A percentile compares a stretch with the other conserved stretches of the same genome.
phyloP scores from a whole-genome alignment of 345 rosid species.

The Brassica rapa region DNA sequence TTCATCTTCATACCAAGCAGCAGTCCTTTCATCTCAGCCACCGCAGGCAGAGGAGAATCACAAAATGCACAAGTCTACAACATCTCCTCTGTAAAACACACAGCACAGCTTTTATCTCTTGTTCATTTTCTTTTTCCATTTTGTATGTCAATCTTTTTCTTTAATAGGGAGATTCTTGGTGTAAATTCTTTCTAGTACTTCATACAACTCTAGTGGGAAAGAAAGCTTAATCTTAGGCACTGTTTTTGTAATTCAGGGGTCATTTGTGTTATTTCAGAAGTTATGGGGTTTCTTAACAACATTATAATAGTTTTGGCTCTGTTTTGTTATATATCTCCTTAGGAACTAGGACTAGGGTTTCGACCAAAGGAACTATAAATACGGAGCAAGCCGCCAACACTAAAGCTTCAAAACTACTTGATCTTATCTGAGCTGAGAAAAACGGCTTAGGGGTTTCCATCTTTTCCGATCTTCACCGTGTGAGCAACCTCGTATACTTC shows the following conservation, averaged over 20 bases:
- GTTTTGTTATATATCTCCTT: not conserved
- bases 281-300: constrained; percentile 8
- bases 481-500: constrained; percentile 40
- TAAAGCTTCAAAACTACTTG: constrained; percentile 49
- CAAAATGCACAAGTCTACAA: constrained; percentile 58
- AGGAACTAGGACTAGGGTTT: not conserved
- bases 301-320: not conserved
- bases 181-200: constrained; percentile 10
- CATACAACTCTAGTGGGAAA: constrained; percentile 8
- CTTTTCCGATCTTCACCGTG: constrained; percentile 13
- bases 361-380: constrained; percentile 10
- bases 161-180: not conserved
- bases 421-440: constrained; percentile 82
- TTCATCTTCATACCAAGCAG: constrained; percentile 79
- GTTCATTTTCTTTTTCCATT: not conserved
- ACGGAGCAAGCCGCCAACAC: not conserved
- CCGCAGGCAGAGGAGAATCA: constrained; percentile 50
- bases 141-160: constrained; percentile 13
- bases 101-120: not conserved
- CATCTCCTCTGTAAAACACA: constrained; percentile 53
- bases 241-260: not conserved
- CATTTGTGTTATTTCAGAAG: not conserved
- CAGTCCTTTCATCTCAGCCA: constrained; percentile 51
- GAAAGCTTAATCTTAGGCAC: constrained; percentile 2
- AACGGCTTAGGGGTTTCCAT: not conserved